phyloP scores from a whole-genome alignment of 1,139 yeast genomes.

The Candida tropicalis region DNA sequence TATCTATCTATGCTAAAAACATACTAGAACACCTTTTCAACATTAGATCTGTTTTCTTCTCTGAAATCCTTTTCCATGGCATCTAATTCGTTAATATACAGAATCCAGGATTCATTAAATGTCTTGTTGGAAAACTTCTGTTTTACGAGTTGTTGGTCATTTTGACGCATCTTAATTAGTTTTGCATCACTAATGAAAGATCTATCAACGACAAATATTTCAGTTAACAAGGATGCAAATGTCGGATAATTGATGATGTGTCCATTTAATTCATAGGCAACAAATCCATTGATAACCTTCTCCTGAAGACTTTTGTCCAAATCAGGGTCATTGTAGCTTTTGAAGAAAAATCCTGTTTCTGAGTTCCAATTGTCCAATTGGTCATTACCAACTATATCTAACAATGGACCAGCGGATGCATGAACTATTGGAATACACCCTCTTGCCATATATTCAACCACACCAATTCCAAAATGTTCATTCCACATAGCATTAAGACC shows the following conservation, averaged over 20 bases:
- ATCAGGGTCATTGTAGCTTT: slow-evolving; percentile 56
- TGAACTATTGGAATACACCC: slow-evolving; percentile 90
- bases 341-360: slow-evolving; percentile 76
- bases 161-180: slow-evolving; percentile 45
- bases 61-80: slow-evolving; percentile 43
- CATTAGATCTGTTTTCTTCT: slow-evolving; percentile 35
- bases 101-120: slow-evolving; percentile 64
- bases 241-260: slow-evolving; percentile 36
- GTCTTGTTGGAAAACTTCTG: slow-evolving; percentile 69
- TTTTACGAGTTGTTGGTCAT: slow-evolving; percentile 54
- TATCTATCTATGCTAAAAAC: not conserved
- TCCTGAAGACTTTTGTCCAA: slow-evolving; percentile 45
- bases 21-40: slow-evolving; percentile 41
- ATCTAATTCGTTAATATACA: slow-evolving; percentile 40
- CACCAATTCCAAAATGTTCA: slow-evolving; percentile 98
- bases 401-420: slow-evolving; percentile 88
- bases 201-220: slow-evolving; percentile 46
- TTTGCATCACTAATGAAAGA: slow-evolving; percentile 36
- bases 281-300: slow-evolving; percentile 16
- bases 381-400: slow-evolving; percentile 65
- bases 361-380: slow-evolving; percentile 32
- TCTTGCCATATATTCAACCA: slow-evolving; percentile 87
- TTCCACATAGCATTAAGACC: slow-evolving; percentile 99
- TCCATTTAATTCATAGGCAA: slow-evolving; percentile 21
- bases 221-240: slow-evolving; percentile 36